Evolutionary conservation across 2,329 filamentous ascomycete genomes (phyloP).

Genomic region (Fusarium ramigenum): DNA sequence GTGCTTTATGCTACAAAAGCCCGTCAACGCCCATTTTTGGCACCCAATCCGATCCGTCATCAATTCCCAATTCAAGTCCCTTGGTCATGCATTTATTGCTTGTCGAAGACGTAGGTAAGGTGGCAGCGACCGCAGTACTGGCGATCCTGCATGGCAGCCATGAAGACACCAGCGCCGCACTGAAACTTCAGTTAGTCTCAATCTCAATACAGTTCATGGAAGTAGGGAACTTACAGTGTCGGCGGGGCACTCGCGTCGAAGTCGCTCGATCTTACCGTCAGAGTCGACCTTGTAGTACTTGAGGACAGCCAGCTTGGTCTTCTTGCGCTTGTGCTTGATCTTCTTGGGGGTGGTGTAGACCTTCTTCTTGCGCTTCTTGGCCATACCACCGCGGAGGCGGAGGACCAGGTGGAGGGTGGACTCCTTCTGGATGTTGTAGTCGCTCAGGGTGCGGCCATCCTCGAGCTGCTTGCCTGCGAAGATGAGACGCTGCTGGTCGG

Average conservation of each 20-base stretch:
- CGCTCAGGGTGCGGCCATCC: constrained; percentile 97
- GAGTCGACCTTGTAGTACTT: constrained; percentile 99
- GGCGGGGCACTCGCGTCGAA: constrained; percentile 95
- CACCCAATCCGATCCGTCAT: constrained; percentile 46
- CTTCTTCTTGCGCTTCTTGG: constrained; percentile 99
- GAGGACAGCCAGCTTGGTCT: constrained; percentile 99
- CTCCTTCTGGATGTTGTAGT: constrained; percentile 99
- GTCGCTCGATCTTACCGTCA: constrained; percentile 99
- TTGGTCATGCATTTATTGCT: constrained; percentile 60
- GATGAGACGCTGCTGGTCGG: constrained; percentile 99
- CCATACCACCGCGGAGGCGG: constrained; percentile 91
- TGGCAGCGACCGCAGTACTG: constrained; percentile 91
- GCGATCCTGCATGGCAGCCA: constrained; percentile 99
- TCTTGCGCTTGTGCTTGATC: constrained; percentile 99
- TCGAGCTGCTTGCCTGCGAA: constrained; percentile 99
- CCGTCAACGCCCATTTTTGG: constrained; percentile 52
- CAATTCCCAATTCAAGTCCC: constrained; percentile 43
- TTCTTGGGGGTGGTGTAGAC: constrained; percentile 99
- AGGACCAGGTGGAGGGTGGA: constrained; percentile 97
- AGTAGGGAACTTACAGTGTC: constrained; percentile 87
- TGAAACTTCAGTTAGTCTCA: constrained; percentile 56
- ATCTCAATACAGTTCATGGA: too few relatives aligned
- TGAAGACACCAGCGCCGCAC: constrained; percentile 99
- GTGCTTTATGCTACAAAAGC: constrained; percentile 54
- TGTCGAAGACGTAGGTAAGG: constrained; percentile 78